Base-by-base conservation (phyloP, 148 eudicot genomes). In the Camellia japonica region DNA sequence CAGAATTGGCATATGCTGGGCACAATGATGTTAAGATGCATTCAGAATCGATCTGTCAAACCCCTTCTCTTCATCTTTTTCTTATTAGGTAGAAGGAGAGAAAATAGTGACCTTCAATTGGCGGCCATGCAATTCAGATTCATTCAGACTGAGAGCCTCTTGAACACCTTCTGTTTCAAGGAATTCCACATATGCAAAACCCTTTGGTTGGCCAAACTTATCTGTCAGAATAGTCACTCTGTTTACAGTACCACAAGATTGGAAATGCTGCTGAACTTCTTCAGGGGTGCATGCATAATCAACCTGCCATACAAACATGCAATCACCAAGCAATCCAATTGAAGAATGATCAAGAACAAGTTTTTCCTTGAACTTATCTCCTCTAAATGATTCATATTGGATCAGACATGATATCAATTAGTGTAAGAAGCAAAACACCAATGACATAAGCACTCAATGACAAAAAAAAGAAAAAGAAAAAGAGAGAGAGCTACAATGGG, bases 201-300 rank as follows among this genome's bases (percentile, higher is more conserved):
- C 98, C 88, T 94, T 94, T 44, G 98, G 98, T 80, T 94, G 98
- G 72, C 98, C 98, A 87, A 89, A 93, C 87, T 94, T 94, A 83
- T 94, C 97, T n/a, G 94, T 91, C 79, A 93, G 84, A 79, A 95
- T 93, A 19, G 97, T 95, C 78, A 91, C 97, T 74, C 98, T 83
- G 79, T 95, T 95, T 42, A 95, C 98, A 3, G 95, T 91, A 44
- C 98, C 98, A 83, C 98, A 90, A 20, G 92, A 83, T 72, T 93
- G 97, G 74, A 95, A 95, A 86, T 95, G 98, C 87, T 95, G 97
- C 90, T 95, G 98, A 84, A 95, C 97, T 87, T 95, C 98, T 89
- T 95, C 98, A 20, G 97, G 97, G 61, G 97, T 95, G 89, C 98
- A 95, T 4, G 98, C 96, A 85, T 95, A 95, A 81, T 95, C 97